A percentile compares a stretch with the other conserved stretches of the same genome.
Conservation (phyloP, 164 flowering plant species). For the Saururus chinensis region DNA sequence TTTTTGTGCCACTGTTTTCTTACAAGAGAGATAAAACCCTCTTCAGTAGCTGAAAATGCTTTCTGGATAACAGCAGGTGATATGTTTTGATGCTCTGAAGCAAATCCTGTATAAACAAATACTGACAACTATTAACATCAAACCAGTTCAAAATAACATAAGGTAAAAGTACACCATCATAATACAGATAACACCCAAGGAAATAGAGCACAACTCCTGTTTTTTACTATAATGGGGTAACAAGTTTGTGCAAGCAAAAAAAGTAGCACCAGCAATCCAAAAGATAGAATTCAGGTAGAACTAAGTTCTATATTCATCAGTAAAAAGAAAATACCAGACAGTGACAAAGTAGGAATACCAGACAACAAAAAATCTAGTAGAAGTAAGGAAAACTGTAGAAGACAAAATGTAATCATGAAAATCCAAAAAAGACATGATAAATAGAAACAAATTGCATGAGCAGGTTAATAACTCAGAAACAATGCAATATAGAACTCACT, state of each 20-base stretch:
- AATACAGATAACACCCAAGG: neutral
- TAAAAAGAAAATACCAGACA: no score
- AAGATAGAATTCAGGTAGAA: neutral
- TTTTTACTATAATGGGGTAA: neutral
- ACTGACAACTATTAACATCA: no score
- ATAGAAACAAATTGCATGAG: neutral
- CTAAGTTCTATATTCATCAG: neutral
- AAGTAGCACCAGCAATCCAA: neutral
- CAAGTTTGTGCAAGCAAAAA: neutral
- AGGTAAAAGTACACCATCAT: neutral
- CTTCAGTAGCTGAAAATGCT: conserved; percentile 72
- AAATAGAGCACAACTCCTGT: neutral
- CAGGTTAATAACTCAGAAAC: neutral
- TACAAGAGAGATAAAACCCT: conserved; percentile 56
- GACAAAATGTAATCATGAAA: neutral
- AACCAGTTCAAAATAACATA: no score
- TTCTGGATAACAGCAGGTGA: conserved; percentile 60
- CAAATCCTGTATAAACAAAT: conserved; percentile 42
- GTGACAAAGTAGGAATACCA: neutral
- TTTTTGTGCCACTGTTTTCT: conserved; percentile 48
- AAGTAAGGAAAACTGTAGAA: neutral
- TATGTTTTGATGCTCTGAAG: conserved; percentile 51
- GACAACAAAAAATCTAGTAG: neutral
- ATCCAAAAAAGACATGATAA: neutral
- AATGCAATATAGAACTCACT: conserved; percentile 33